Percentiles rank a stretch among this genome's conserved stretches.
Conservation (phyloP, 192 early-diverging fungal species). For the Coemansia sp. region DNA sequence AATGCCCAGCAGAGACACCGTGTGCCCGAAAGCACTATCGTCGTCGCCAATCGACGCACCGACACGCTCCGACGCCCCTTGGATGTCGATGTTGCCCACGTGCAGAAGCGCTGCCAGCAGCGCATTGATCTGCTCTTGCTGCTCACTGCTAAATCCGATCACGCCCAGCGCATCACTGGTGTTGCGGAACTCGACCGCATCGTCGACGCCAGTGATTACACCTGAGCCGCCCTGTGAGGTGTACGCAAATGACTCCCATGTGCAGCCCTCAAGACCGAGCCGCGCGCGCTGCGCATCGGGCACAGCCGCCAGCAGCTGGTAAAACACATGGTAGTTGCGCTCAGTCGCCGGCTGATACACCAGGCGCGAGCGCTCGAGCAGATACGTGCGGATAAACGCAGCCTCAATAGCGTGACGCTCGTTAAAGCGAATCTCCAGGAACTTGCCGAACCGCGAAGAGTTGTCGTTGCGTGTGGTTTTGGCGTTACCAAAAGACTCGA, state of each 20-base stretch:
- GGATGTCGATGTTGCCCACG: slow-evolving; percentile 92
- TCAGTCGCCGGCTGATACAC: slow-evolving; percentile 91
- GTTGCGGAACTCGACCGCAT: slow-evolving; percentile 85
- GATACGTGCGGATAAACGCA: slow-evolving; percentile 92
- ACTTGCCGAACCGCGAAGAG: slow-evolving; percentile 97
- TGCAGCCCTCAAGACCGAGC: slow-evolving; percentile 15
- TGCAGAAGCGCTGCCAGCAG: slow-evolving; percentile 91
- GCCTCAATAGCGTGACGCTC: slow-evolving; percentile 82
- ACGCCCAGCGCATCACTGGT: slow-evolving; percentile 83
- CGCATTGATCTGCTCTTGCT: slow-evolving; percentile 88
- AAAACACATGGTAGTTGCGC: slow-evolving; percentile 99
- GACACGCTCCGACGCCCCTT: slow-evolving; percentile 56
- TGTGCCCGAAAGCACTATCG: slow-evolving; percentile 68
- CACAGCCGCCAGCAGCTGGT: slow-evolving; percentile 93
- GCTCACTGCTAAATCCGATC: slow-evolving; percentile 77
- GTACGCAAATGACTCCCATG: slow-evolving; percentile 81
- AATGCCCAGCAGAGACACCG: slow-evolving; percentile 75
- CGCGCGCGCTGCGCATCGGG: slow-evolving; percentile 57
- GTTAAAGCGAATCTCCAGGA: slow-evolving; percentile 94
- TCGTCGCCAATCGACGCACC: slow-evolving; percentile 73
- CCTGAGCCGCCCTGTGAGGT: slow-evolving; percentile 82
- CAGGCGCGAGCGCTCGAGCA: slow-evolving; percentile 93
- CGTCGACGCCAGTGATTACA: slow-evolving; percentile 83
- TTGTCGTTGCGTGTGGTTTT: slow-evolving; percentile 99
- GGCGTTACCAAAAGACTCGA: slow-evolving; percentile 99